Evolutionary conservation across 768 basidiomycete species (phyloP).

Genomic region (Thelephora ganbajun): DNA sequence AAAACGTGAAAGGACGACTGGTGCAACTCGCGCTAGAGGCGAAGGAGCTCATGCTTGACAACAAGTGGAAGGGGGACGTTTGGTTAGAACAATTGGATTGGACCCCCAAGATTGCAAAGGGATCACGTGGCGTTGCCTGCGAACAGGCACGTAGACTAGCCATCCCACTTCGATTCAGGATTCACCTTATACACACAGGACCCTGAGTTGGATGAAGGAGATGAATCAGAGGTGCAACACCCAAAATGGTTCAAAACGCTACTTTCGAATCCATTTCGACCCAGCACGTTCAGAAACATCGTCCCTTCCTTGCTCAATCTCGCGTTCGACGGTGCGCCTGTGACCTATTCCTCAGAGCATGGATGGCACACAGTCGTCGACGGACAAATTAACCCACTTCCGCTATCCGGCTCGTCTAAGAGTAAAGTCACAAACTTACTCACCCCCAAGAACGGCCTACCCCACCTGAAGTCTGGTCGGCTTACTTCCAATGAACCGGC

Average conservation of each 20-base stretch:
- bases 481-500: conserved; percentile 27
- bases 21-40: conserved; percentile 53
- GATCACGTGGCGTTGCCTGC: conserved; percentile 45
- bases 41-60: conserved; percentile 31
- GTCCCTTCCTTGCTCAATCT: conserved; percentile 58
- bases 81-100: conserved; percentile 92
- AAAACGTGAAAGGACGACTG: conserved; percentile 45
- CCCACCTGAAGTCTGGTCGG: conserved; percentile 26
- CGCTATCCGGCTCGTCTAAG: conserved; percentile 22
- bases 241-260: conserved; percentile 50
- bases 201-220: neutral
- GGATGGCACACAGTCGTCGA: conserved; percentile 53
- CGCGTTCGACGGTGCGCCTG: conserved; percentile 44
- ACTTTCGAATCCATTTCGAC: conserved; percentile 26
- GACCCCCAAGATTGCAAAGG: conserved; percentile 72
- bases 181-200: neutral
- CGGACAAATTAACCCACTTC: conserved; percentile 22
- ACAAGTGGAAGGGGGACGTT: conserved; percentile 53
- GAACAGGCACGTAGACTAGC: conserved; percentile 13
- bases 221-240: conserved; percentile 1
- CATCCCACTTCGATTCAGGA: neutral
- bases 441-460: conserved; percentile 29
- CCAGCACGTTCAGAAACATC: conserved; percentile 31
- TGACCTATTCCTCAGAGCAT: conserved; percentile 37
- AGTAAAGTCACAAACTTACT: conserved; percentile 34